phyloP scores from a whole-genome alignment of 805 yeast species.

The Monosporozyma aerobia region DNA sequence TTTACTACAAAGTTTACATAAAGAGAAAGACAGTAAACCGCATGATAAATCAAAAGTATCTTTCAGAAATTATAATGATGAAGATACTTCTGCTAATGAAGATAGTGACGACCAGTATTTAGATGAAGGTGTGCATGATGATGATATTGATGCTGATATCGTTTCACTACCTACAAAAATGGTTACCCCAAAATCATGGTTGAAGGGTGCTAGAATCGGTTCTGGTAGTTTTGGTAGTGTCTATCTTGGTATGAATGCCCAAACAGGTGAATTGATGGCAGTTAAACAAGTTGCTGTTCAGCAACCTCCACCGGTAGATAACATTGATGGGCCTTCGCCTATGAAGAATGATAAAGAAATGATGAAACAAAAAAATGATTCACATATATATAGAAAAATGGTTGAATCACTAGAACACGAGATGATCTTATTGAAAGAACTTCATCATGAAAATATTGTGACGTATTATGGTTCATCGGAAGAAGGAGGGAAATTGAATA shows the following conservation, averaged over 20 bases:
- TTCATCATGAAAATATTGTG: constrained; percentile 88
- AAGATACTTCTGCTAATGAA: background rate
- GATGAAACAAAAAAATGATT: constrained; percentile 13
- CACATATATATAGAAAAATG: constrained; percentile 41
- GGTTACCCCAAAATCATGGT: constrained; percentile 73
- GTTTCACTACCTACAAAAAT: constrained; percentile 24
- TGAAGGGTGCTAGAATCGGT: constrained; percentile 87
- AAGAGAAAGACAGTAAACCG: constrained; percentile 6
- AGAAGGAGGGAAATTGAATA: constrained; percentile 62
- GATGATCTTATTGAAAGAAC: constrained; percentile 62
- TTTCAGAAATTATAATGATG: background rate
- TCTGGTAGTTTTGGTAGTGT: constrained; percentile 94
- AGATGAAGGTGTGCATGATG: constrained; percentile 1
- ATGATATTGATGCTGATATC: constrained; percentile 33
- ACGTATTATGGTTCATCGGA: constrained; percentile 83
- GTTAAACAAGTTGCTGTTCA: constrained; percentile 81
- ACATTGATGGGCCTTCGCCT: constrained; percentile 6
- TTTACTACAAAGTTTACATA: constrained; percentile 25
- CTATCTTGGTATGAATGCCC: constrained; percentile 80
- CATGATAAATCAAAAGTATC: background rate
- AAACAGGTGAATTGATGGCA: constrained; percentile 94
- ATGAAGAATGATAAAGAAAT: constrained; percentile 7
- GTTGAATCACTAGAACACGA: constrained; percentile 77
- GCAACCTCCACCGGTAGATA: constrained; percentile 3
- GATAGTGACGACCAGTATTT: background rate